Conservation (phyloP, 306 rosid genomes). For the Rosa chinensis region DNA sequence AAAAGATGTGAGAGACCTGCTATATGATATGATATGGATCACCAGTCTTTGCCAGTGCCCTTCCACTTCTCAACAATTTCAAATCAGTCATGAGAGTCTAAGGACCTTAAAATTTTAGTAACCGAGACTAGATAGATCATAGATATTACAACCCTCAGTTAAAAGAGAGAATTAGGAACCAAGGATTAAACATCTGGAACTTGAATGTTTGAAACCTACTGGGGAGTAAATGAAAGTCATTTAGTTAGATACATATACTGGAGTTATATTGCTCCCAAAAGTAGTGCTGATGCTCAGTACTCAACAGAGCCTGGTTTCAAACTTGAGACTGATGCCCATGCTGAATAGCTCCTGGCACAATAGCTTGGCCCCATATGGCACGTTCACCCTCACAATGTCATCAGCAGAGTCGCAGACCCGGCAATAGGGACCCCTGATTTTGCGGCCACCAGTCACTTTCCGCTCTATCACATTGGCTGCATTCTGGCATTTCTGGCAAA, state of each 20-base stretch:
- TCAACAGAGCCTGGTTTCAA: slow-evolving; percentile 68
- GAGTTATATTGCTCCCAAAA: background rate
- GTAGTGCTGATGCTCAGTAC: background rate
- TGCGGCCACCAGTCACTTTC: slow-evolving; percentile 69
- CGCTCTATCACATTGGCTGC: slow-evolving; percentile 72
- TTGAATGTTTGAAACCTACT: background rate
- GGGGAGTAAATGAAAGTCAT: background rate
- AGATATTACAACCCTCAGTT: background rate
- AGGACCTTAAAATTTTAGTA: background rate
- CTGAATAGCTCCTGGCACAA: slow-evolving; percentile 92
- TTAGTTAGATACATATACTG: background rate
- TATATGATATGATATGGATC: too few relatives aligned
- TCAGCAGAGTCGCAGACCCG: slow-evolving; percentile 70
- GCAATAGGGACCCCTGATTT: slow-evolving; percentile 88
- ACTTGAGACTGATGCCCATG: slow-evolving; percentile 93
- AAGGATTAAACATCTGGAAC: background rate
- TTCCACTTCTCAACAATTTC: too few relatives aligned
- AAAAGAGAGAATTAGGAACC: background rate
- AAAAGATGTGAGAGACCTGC: too few relatives aligned
- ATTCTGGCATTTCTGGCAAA: slow-evolving; percentile 75
- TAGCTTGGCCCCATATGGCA: slow-evolving; percentile 90
- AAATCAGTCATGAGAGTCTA: too few relatives aligned
- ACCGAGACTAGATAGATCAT: background rate
- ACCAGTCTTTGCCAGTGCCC: too few relatives aligned
- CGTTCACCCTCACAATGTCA: slow-evolving; percentile 67